Evolutionary conservation across 1,284 basidiomycete species (phyloP).

Genomic region (Apiotrichum brassicae): DNA sequence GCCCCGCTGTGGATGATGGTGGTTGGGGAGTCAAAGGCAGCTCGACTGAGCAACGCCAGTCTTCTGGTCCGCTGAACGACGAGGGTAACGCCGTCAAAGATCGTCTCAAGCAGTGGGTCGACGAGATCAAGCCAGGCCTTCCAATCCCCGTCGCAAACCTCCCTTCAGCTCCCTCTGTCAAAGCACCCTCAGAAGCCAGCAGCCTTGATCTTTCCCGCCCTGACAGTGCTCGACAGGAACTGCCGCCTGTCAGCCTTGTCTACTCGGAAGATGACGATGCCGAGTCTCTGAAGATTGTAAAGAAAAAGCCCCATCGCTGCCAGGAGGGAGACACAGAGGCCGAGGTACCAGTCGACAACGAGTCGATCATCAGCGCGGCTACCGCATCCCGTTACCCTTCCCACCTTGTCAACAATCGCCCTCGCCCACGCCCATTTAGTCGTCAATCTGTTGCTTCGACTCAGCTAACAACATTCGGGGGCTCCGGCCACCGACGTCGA

Average conservation of each 20-base stretch:
- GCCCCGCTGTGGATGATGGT: constrained; percentile 2
- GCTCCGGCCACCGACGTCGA: background rate
- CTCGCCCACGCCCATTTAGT: background rate
- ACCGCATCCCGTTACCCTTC: too few relatives aligned
- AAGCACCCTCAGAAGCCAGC: background rate
- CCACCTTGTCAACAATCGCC: too few relatives aligned
- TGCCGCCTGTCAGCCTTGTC: constrained; percentile 2
- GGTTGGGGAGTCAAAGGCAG: background rate
- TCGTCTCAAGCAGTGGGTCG: constrained; percentile 6
- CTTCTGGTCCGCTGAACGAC: too few relatives aligned
- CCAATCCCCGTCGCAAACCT: background rate
- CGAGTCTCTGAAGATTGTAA: background rate
- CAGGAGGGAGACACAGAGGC: too few relatives aligned
- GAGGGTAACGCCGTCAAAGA: too few relatives aligned
- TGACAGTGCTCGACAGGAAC: constrained; percentile 5
- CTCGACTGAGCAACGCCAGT: too few relatives aligned
- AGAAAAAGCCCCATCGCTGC: background rate
- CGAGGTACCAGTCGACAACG: too few relatives aligned
- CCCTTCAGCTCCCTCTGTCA: background rate
- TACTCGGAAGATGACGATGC: constrained; percentile 12
- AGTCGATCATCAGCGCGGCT: too few relatives aligned
- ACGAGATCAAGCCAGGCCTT: background rate
- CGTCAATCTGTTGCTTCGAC: background rate
- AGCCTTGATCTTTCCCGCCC: constrained; percentile 5
- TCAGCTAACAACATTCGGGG: background rate